phyloP scores from a whole-genome alignment of 805 yeast genomes.

The Candida ulmi region DNA sequence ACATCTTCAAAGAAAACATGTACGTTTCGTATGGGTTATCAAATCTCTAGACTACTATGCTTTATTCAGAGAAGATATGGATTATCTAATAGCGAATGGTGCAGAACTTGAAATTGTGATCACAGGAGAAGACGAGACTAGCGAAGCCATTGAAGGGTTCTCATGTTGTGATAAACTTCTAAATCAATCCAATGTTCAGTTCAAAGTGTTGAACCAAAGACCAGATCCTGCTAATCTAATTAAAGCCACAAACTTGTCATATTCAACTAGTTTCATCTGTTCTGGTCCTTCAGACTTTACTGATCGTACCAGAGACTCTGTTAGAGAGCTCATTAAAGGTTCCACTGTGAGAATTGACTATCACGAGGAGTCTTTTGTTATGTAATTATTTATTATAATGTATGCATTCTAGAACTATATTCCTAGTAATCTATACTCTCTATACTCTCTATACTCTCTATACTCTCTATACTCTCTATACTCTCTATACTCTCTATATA shows the following conservation, averaged over 20 bases:
- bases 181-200: not conserved
- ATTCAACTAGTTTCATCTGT: constrained; percentile 42
- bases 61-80: constrained; percentile 44
- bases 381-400: constrained; percentile 9
- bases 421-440: not conserved
- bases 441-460: too few species aligned
- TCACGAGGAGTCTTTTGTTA: constrained; percentile 26
- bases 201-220: constrained; percentile 7
- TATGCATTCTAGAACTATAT: not conserved
- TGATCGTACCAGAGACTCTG: constrained; percentile 47
- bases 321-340: constrained; percentile 33
- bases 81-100: constrained; percentile 24
- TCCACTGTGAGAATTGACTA: constrained; percentile 25
- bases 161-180: constrained; percentile 5
- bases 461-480: too few species aligned
- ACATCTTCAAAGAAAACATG: constrained; percentile 18
- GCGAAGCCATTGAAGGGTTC: not conserved
- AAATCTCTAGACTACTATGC: constrained; percentile 42
- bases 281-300: constrained; percentile 61
- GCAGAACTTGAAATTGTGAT: constrained; percentile 13
- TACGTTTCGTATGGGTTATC: constrained; percentile 61
- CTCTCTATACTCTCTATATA: too few species aligned
- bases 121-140: constrained; percentile 9
- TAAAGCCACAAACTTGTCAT: constrained; percentile 24
- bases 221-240: constrained; percentile 11